Conservation (phyloP, 2,329 filamentous ascomycete genomes). For the Fusarium sp. region DNA sequence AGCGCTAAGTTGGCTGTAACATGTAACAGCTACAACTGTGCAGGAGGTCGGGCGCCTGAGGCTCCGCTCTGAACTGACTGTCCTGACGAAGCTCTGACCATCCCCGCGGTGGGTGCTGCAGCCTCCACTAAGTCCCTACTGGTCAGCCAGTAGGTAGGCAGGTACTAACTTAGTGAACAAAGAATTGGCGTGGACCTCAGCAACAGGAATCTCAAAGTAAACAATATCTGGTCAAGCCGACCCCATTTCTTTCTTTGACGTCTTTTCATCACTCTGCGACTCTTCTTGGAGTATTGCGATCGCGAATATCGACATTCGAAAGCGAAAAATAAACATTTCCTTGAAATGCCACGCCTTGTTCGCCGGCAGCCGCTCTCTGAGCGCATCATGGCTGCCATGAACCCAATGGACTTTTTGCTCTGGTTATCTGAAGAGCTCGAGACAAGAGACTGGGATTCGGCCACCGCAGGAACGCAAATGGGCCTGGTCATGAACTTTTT, state of each 20-base stretch:
- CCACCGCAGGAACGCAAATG: conserved; percentile 79
- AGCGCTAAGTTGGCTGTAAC: conserved; percentile 26
- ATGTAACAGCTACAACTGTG: conserved; percentile 10
- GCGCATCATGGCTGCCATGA: conserved; percentile 83
- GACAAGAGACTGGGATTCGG: conserved; percentile 90
- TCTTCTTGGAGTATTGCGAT: conserved; percentile 5
- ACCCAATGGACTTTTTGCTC: conserved; percentile 89
- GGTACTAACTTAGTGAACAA: conserved; percentile 40
- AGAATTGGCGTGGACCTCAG: conserved; percentile 38
- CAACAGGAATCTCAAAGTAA: conserved; percentile 46
- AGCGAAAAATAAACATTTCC: conserved; percentile 1
- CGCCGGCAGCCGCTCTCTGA: conserved; percentile 83
- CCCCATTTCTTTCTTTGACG: conserved; percentile 14
- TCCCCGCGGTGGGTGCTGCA: conserved; percentile 39
- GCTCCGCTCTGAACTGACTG: conserved; percentile 41
- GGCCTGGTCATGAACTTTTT: conserved; percentile 82
- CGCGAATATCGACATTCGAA: conserved; percentile 2
- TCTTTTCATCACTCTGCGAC: conserved; percentile 3
- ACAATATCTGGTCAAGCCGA: conserved; percentile 40
- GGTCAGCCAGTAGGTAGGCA: conserved; percentile 39
- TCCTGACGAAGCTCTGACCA: conserved; percentile 48
- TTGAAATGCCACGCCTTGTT: conserved; percentile 79
- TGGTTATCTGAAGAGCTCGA: conserved; percentile 95
- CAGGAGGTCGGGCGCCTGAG: conserved; percentile 43
- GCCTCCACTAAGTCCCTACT: conserved; percentile 19